These are phyloP conservation scores for Boletellus sp. DNA, from an alignment of 1,284 basidiomycete species.

Conservation along the genomic window DNA sequence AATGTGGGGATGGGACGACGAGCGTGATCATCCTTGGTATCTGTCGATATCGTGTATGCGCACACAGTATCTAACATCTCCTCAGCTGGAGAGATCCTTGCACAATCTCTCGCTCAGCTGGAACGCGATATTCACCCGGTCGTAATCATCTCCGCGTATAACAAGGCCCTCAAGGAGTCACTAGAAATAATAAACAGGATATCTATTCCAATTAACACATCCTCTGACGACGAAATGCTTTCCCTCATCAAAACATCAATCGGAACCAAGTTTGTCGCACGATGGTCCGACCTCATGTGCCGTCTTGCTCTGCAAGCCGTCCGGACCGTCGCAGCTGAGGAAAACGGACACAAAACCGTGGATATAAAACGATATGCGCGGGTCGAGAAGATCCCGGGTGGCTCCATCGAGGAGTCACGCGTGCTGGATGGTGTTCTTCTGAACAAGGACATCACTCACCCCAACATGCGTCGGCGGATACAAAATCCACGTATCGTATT, in stretches of 20 bases:
- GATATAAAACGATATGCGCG: conserved; percentile 98
- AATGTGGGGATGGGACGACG: conserved; percentile 97
- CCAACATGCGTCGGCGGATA: conserved; percentile 93
- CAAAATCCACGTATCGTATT: conserved; percentile 87
- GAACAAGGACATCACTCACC: conserved; percentile 99
- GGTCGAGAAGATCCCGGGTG: conserved; percentile 96
- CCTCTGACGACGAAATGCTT: conserved; percentile 90
- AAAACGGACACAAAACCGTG: conserved; percentile 78
- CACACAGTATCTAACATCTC: neutral
- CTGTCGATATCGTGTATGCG: neutral
- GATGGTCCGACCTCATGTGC: conserved; percentile 99
- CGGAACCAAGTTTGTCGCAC: conserved; percentile 96
- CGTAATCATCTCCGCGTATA: conserved; percentile 97
- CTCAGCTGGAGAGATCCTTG: conserved; percentile 96
- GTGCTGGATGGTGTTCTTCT: conserved; percentile 94
- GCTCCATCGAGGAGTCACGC: conserved; percentile 90
- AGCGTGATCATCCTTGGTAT: conserved; percentile 94
- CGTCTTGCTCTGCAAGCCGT: conserved; percentile 90
- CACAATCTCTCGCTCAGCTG: conserved; percentile 87
- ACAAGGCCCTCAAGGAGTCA: conserved; percentile 90
- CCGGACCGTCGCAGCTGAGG: conserved; percentile 67
- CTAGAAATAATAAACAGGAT: conserved; percentile 86
- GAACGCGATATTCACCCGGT: conserved; percentile 98
- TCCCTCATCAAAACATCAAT: conserved; percentile 97
- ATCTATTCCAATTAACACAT: conserved; percentile 87